Evolutionary conservation across 2,329 filamentous ascomycete genomes (phyloP).

Genomic region (Setomelanomma holmii): DNA sequence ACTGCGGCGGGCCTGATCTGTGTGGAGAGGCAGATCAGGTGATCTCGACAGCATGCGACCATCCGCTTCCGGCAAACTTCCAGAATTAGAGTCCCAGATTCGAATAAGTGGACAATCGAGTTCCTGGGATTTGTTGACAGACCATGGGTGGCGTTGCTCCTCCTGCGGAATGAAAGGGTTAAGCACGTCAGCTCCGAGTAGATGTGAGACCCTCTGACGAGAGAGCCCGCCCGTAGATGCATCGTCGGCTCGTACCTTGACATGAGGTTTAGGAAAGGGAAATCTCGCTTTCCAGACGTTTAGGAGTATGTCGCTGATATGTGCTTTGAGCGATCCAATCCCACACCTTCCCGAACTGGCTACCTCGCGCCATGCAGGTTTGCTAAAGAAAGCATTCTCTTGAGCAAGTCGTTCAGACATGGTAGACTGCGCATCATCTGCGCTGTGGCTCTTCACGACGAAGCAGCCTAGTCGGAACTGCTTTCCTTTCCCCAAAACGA

Average conservation of each 20-base stretch:
- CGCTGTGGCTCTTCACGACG: constrained; percentile 39
- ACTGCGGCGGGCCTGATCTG: background rate
- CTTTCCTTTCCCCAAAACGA: background rate
- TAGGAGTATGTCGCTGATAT: constrained; percentile 53
- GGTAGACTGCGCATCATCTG: constrained; percentile 23
- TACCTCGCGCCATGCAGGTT: constrained; percentile 6
- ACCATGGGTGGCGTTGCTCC: constrained; percentile 10
- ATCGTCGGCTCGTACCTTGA: background rate
- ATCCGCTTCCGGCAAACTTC: constrained; percentile 10
- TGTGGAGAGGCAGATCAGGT: constrained; percentile 2
- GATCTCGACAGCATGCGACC: constrained; percentile 6
- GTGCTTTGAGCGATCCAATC: constrained; percentile 27
- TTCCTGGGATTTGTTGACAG: background rate
- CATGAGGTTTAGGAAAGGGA: too few species aligned
- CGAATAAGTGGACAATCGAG: constrained; percentile 10
- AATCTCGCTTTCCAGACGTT: constrained; percentile 54
- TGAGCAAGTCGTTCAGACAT: constrained; percentile 29
- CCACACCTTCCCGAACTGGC: background rate
- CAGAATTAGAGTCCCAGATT: constrained; percentile 16
- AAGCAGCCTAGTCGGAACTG: background rate
- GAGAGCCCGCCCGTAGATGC: background rate
- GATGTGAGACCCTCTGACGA: constrained; percentile 6
- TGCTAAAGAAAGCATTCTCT: constrained; percentile 48
- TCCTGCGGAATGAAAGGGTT: constrained; percentile 1
- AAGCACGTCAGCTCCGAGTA: constrained; percentile 1